Base-by-base conservation (phyloP, 768 basidiomycete species). In the Pholiota microspora region DNA sequence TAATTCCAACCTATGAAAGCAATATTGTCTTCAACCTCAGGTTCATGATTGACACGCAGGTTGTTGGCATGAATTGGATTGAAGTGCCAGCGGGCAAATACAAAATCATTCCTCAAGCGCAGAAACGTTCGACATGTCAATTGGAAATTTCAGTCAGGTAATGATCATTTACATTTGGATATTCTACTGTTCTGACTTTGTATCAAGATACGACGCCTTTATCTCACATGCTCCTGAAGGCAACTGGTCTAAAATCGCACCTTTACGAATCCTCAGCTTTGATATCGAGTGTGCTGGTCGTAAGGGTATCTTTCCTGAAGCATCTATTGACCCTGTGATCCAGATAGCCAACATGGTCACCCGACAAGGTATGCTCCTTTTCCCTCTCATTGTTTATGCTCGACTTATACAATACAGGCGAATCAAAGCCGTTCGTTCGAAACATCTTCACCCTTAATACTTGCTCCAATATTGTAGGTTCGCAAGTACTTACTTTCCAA, bases 261-360 rank as follows among this genome's bases (percentile, higher is more conserved):
- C 97, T 0, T 74, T 98, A 0, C 85, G 97, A 15, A 91, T 98
- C 64, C 79, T 99, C 27, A 95, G 93, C 64, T 99, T 99, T 63
- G 97, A 99, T 83, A 98, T 99, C 62, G 97, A 99, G 72, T 99
- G 97, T 71, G 97, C 97, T 0, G 97, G 97, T 18, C 77, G 97
- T 23, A 98, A 98, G 64, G 97, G 97, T 27, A 89, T 98, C 61
- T 99, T 99, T 65, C 97, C 97, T 0, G 97, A 98, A 65, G 80
- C 97, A 7, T 76, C 85, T 8, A 68, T 80, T 27, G 97, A 99
- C 70, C 96, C 96, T 7, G 93, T 99, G 52, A 98, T 98, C 62
- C 97, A 98, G 65, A 98, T 98, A 56, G 97, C 96, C 1, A 97
- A 93, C 69, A 98, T 98, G 97, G 96, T 98, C 9, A 98, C 95